Evolutionary conservation across 139 green algal genomes (phyloP), one percentile per base, ranked within the genome.

Genomic region (Coelastrella sp.): DNA sequence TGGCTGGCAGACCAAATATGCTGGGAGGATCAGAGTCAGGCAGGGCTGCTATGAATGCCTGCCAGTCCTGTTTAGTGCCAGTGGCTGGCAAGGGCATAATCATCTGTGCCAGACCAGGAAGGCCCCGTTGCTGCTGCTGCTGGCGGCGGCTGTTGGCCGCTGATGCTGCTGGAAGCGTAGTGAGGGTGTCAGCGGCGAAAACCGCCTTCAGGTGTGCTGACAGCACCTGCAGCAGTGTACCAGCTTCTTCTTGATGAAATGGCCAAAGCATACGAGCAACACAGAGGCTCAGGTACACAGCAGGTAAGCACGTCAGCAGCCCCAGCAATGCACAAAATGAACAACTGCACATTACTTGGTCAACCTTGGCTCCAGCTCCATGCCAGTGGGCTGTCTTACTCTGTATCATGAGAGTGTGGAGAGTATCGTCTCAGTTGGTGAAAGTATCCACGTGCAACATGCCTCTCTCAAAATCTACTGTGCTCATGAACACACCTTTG

Each of bases 1-100:
- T 98, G 72, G 94, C 88, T 10, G 96, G 94, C 84, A 98, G 93
- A 59, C 90, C 91, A 92, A 98, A 97, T 14, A 97, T 56, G 0
- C 75, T 81, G 0, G 96, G 96, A 8, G 76, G 49, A 90, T 98
- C 95, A 12, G 58, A 59, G 9, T 97, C 95, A 11, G 93, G 90
- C 79, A 98, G 91, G 4, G 22, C 24, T 5, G 84, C 80, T 35
- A 97, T 83, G 22, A 95, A 61, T 7, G 84, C 72, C 60, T 93
- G 87, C 87, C 87, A 89, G 24, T 88, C 68, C 59, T 79, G 76
- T 59, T 88, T 87, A 20, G 7, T 63, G 11, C 76, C 74, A 24
- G 61, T 56, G 0, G 78, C n/a, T 19, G 90, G 75, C 49, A 92
- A n/a, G 9, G 78, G 17, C 4, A 57, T 24, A 56, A 57, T 35